These are phyloP conservation scores for Bipolaris gigantea DNA, from an alignment of 2,329 filamentous ascomycete genomes.

Conservation along the genomic window DNA sequence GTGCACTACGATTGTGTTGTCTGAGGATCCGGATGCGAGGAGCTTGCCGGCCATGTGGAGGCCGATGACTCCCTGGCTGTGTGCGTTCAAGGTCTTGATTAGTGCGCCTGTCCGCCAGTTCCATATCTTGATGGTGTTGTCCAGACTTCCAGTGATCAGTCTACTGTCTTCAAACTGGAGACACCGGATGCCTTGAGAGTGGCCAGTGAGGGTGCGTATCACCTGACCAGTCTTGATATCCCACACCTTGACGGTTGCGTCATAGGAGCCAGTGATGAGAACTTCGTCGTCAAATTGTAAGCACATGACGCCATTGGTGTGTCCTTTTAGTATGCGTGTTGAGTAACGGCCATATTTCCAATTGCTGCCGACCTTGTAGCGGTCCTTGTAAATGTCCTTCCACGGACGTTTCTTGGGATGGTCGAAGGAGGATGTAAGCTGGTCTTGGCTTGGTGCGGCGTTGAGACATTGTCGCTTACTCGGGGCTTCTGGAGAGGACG, in stretches of 20 bases:
- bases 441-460: conserved; percentile 25
- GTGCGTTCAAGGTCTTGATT: conserved; percentile 76
- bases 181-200: conserved; percentile 80
- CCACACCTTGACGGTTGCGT: conserved; percentile 95
- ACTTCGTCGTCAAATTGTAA: conserved; percentile 84
- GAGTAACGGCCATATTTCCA: conserved; percentile 95
- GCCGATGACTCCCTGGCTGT: conserved; percentile 79
- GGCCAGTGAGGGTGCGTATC: conserved; percentile 80
- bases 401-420: conserved; percentile 65
- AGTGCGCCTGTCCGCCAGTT: conserved; percentile 93
- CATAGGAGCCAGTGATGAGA: conserved; percentile 91
- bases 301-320: conserved; percentile 84
- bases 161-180: conserved; percentile 92
- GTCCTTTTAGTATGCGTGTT: conserved; percentile 80
- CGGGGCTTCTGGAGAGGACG: conserved; percentile 27
- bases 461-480: conserved; percentile 43
- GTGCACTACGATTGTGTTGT: conserved; percentile 89
- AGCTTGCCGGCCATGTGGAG: conserved; percentile 85
- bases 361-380: conserved; percentile 93
- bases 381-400: conserved; percentile 96
- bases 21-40: conserved; percentile 85
- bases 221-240: conserved; percentile 86
- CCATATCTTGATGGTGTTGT: conserved; percentile 89
- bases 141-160: conserved; percentile 86
- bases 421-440: conserved; percentile 54